Evolutionary conservation across 345 rosid species (phyloP), one percentile per base, ranked within the genome.

Genomic region (Arabis hirsuta): DNA sequence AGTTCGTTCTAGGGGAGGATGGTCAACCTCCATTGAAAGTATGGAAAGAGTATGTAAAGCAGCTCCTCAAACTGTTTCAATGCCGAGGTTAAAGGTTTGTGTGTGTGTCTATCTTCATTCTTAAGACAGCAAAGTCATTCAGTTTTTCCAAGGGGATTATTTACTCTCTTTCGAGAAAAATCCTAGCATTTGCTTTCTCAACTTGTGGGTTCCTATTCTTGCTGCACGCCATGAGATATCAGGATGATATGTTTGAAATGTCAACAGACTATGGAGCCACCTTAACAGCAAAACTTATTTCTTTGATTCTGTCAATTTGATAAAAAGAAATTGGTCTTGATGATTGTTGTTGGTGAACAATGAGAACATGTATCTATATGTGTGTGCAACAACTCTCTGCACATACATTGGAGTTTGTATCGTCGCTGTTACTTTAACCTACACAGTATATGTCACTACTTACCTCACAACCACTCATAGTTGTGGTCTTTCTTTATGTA

Each of bases 21-120:
- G 90, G 32, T n/a, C n/a, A n/a, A n/a, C n/a, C n/a, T n/a, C n/a
- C n/a, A n/a, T n/a, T n/a, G n/a, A 76, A 76, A 22, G 81, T 65
- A 31, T 82, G 87, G 69, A 74, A 55, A 51, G 81, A 87, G 64
- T 87, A 96, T 29, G 89, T 93, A 90, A 87, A 83, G 97, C 98
- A 52, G 91, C 97, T 19, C 97, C 98, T 79, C 98, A 97, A 7
- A 90, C 98, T 63, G 98, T 93, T 72, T 90, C 98, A 5, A 93
- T 90, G 98, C 98, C 98, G 16, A 88, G 98, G 26, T 76, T 93
- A 53, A 93, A 93, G 98, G 98, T 91, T 59, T n/a, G 72, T 41
- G 16, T 54, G 38, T n/a, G n/a, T n/a, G n/a, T n/a, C n/a, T 46
- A 31, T 71, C 22, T 11, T 73, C 1, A 12, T 31, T 36, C 10